Evolutionary conservation across 2,329 filamentous ascomycete genomes (phyloP).

Genomic region (Metarhizium rileyi): DNA sequence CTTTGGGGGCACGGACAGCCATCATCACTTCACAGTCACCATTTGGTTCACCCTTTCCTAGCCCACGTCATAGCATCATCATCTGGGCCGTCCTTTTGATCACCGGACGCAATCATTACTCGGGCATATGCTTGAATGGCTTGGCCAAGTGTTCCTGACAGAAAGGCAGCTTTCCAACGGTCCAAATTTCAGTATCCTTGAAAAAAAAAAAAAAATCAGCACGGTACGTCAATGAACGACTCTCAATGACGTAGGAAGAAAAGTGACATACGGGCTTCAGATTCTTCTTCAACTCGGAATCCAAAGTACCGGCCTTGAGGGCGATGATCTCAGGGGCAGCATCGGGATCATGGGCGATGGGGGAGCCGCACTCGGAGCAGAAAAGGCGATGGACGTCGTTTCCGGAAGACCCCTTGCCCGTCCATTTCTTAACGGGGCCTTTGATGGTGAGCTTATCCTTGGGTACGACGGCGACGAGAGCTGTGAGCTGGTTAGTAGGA

Average conservation of each 20-base stretch:
- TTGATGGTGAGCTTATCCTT: slow-evolving; percentile 56
- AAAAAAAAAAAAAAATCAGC: neutral
- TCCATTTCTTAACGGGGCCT: slow-evolving; percentile 55
- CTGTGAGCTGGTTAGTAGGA: slow-evolving; percentile 24
- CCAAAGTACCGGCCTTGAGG: slow-evolving; percentile 56
- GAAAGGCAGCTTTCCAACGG: slow-evolving; percentile 58
- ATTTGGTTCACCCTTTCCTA: neutral
- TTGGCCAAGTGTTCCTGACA: slow-evolving; percentile 56
- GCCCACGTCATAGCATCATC: neutral
- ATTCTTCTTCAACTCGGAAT: slow-evolving; percentile 54
- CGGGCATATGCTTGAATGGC: slow-evolving; percentile 54
- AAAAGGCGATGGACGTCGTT: slow-evolving; percentile 58
- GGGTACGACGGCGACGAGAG: slow-evolving; percentile 55
- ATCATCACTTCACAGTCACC: neutral
- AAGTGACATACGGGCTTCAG: slow-evolving; percentile 48
- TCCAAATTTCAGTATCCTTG: slow-evolving; percentile 65
- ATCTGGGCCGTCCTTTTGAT: neutral
- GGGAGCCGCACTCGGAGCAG: slow-evolving; percentile 59
- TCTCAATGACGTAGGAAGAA: neutral
- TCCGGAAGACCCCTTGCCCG: slow-evolving; percentile 50
- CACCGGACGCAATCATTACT: slow-evolving; percentile 25
- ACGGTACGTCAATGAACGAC: neutral
- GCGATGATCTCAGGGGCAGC: slow-evolving; percentile 62
- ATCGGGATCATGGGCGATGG: slow-evolving; percentile 61
- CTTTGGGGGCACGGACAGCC: neutral